These are phyloP conservation scores for Calocera viscosa DNA, from an alignment of 768 basidiomycete species.

Conservation along the genomic window DNA sequence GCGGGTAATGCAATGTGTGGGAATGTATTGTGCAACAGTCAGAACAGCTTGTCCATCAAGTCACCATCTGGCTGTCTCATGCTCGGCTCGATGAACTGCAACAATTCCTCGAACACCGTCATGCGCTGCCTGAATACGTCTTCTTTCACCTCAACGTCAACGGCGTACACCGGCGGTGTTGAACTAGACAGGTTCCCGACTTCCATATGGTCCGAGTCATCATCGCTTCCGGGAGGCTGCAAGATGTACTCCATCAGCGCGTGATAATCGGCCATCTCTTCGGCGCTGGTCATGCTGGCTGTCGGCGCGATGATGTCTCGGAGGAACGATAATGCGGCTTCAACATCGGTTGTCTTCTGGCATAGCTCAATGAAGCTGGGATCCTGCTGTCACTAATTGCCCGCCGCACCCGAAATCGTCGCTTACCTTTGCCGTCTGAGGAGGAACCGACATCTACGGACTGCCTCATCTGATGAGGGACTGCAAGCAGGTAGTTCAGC, in stretches of 20 bases:
- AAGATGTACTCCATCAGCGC: conserved; percentile 20
- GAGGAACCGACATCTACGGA: conserved; percentile 49
- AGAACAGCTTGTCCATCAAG: conserved; percentile 45
- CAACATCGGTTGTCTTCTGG: conserved; percentile 44
- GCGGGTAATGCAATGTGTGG: not conserved
- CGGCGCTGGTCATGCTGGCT: conserved; percentile 52
- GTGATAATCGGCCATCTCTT: conserved; percentile 52
- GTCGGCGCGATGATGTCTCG: conserved; percentile 56
- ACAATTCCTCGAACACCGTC: conserved; percentile 53
- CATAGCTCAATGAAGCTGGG: conserved; percentile 74
- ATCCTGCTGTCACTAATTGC: not conserved
- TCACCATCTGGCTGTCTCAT: conserved; percentile 56
- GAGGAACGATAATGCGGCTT: conserved; percentile 53
- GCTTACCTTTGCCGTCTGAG: conserved; percentile 64
- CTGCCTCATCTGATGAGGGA: conserved; percentile 47
- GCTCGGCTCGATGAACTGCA: conserved; percentile 48
- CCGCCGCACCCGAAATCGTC: not conserved
- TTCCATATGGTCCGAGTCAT: not conserved
- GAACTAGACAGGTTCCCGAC: not conserved
- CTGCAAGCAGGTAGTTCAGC: conserved; percentile 27
- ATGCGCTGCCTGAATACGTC: conserved; percentile 51
- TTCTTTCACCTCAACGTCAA: conserved; percentile 15
- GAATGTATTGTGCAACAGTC: not conserved
- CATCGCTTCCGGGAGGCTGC: not conserved
- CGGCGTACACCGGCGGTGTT: not conserved